Evolutionary conservation across 345 rosid genomes (phyloP).

Genomic region (Eucalyptus virginea): DNA sequence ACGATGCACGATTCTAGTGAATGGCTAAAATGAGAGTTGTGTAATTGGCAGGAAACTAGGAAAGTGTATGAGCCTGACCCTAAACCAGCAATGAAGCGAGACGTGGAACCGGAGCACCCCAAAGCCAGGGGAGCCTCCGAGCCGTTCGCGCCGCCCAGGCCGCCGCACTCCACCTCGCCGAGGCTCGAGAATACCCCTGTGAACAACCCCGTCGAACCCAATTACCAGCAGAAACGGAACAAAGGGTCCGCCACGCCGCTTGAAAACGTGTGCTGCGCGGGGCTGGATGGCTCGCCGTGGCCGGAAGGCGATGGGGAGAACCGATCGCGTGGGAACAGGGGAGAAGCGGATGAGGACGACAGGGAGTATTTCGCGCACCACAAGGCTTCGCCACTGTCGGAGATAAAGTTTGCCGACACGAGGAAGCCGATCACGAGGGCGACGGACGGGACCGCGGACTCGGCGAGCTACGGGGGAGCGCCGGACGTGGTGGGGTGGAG

Average conservation of each 20-base stretch:
- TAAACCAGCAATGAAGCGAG: slow-evolving; percentile 9
- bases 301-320: slow-evolving; percentile 8
- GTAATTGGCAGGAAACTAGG: slow-evolving; percentile 15
- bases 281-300: slow-evolving; percentile 48
- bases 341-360: slow-evolving; percentile 12
- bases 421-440: slow-evolving; percentile 73
- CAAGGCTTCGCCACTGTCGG: slow-evolving; percentile 70
- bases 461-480: background rate
- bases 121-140: slow-evolving; percentile 1
- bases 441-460: slow-evolving; percentile 33
- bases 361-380: slow-evolving; percentile 32
- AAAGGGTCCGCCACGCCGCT: background rate
- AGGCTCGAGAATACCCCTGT: slow-evolving; percentile 34
- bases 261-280: slow-evolving; percentile 29
- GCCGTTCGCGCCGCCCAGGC: slow-evolving; percentile 26
- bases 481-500: slow-evolving; percentile 40
- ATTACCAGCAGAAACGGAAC: slow-evolving; percentile 32
- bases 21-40: background rate
- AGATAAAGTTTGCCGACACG: slow-evolving; percentile 54
- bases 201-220: slow-evolving; percentile 28
- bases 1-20: background rate
- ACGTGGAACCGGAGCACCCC: background rate
- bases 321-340: background rate
- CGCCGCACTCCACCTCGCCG: slow-evolving; percentile 19
- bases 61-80: slow-evolving; percentile 16